Evolutionary conservation across 2,329 filamentous ascomycete species (phyloP).

Genomic region (Cladosporium sp.): DNA sequence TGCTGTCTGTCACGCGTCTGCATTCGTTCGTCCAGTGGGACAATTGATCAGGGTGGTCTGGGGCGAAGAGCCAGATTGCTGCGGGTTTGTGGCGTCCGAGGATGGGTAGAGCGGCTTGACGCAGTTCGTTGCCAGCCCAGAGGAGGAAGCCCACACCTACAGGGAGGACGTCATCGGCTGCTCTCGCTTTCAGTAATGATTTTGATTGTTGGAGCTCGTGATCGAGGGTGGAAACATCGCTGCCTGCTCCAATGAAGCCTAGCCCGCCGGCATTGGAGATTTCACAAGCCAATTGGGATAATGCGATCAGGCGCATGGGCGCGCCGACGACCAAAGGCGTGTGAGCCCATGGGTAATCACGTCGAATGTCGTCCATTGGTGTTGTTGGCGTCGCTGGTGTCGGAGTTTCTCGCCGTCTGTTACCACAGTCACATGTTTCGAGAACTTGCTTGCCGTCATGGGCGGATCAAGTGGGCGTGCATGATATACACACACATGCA

Average conservation of each 20-base stretch:
- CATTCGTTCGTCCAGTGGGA: conserved; percentile 30
- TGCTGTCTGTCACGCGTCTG: conserved; percentile 31
- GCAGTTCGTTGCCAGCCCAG: conserved; percentile 38
- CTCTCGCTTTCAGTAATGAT: conserved; percentile 19
- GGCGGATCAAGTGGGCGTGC: too few species aligned
- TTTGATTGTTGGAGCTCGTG: conserved; percentile 28
- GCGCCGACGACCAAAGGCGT: conserved; percentile 58
- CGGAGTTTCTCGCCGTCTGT: neutral
- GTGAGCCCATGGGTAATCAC: conserved; percentile 56
- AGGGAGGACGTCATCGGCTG: conserved; percentile 36
- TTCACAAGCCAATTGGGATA: conserved; percentile 54
- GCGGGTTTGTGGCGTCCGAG: conserved; percentile 48
- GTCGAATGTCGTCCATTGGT: conserved; percentile 19
- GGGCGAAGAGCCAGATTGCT: conserved; percentile 66
- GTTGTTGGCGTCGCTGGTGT: neutral
- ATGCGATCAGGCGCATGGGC: conserved; percentile 65
- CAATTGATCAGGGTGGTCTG: conserved; percentile 39
- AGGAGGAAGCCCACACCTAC: conserved; percentile 62
- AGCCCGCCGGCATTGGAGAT: conserved; percentile 53
- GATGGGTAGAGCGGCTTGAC: conserved; percentile 47
- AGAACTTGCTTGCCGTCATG: too few species aligned
- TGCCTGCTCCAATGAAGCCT: conserved; percentile 45
- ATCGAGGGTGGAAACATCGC: conserved; percentile 34
- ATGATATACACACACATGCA: too few species aligned
- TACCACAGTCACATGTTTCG: neutral